Conservation (phyloP, 805 yeast genomes). For the Metschnikowia similis region DNA sequence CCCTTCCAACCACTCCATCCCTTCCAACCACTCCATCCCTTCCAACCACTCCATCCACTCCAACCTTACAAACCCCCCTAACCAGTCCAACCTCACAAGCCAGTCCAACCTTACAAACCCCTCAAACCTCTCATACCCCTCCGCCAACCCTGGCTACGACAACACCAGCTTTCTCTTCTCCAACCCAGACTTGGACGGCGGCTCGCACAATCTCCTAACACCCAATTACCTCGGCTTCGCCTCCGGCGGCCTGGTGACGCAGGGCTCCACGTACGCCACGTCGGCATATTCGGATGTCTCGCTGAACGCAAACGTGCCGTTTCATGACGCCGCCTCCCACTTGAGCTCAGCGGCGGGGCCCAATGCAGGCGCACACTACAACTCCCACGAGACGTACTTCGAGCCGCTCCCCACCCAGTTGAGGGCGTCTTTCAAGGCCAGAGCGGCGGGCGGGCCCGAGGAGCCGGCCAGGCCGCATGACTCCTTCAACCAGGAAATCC, state of each 20-base stretch:
- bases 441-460: not conserved
- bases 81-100: no score
- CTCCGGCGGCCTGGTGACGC: slow-evolving; percentile 8
- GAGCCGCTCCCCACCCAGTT: slow-evolving; percentile 1
- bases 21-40: no score
- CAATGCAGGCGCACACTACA: not conserved
- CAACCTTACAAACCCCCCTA: no score
- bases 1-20: no score
- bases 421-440: not conserved
- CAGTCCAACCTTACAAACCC: no score
- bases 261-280: slow-evolving; percentile 19
- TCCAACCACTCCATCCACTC: no score
- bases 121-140: no score
- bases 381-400: not conserved
- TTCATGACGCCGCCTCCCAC: slow-evolving; percentile 33
- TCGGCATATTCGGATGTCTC: slow-evolving; percentile 30
- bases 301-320: slow-evolving; percentile 36
- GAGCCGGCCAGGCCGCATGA: slow-evolving; percentile 5
- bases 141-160: not conserved
- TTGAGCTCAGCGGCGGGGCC: slow-evolving; percentile 15
- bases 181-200: slow-evolving; percentile 13
- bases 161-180: slow-evolving; percentile 4
- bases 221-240: slow-evolving; percentile 9
- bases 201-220: slow-evolving; percentile 16
- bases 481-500: slow-evolving; percentile 32